Base-by-base conservation (phyloP, 2,329 filamentous ascomycete genomes). In the Aspergillus viridinutans region DNA sequence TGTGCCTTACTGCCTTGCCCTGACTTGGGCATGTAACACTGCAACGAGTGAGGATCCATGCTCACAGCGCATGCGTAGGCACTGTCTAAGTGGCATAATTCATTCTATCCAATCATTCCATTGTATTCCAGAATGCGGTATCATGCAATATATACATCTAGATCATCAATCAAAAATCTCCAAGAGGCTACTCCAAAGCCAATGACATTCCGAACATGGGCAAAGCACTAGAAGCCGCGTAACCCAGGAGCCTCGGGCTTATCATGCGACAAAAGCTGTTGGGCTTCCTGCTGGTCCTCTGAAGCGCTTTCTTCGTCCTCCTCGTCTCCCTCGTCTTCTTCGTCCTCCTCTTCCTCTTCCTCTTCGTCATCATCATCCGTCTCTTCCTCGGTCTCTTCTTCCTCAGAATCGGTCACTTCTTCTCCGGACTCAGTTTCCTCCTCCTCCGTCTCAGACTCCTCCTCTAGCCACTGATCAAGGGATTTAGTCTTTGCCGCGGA, bases 401-500 rank as follows among this genome's bases (percentile, higher is more conserved):
- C 78, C 0, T 81, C 81, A 0, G 80, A 80, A 0, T 80, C 80
- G 0, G 79, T 79, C 0, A 82, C 80, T 2, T 80, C 80, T 1
- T 81, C 81, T 0, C 80, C 80, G 3, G 76, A 74, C 9, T 79
- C 78, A 14, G 78, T 78, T 7, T 78, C 79, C 6, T 78, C 79
- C 6, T 80, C 78, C 2, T 82, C 82, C 5, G 80, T 79, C 6
- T 80, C 81, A 1, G 79, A 81, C 25, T 82, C 81, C 9, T 80
- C 79, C 10, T 82, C 83, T 56, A 97, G 79, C 92, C 94, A 97
- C 71, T 96, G 91, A 76, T 97, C 92, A 60, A 99, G 77, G 21
- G 88, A 90, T 82, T 96, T 96, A 43, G 85, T 85, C 52, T 86
- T 86, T 4, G 76, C 74, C 17, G 62, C 66, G 7, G 61, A 58